Conservation (phyloP, 192 early-diverging fungal genomes). For the Backusella luteola region DNA sequence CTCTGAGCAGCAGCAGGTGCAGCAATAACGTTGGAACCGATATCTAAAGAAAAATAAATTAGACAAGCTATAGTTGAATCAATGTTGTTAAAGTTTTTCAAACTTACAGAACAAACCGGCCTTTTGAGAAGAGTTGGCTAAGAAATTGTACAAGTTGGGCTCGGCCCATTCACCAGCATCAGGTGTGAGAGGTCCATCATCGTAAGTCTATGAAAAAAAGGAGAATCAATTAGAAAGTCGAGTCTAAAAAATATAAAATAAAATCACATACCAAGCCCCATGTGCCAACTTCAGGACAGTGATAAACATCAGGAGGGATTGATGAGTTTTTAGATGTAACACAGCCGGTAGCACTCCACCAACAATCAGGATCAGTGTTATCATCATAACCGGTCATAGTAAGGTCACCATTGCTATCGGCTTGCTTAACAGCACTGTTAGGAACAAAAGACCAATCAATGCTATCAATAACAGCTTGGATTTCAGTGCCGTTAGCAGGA, state of each 20-base stretch:
- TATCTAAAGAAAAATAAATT: slow-evolving; percentile 25
- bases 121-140: slow-evolving; percentile 41
- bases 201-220: slow-evolving; percentile 15
- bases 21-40: slow-evolving; percentile 40
- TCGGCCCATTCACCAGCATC: slow-evolving; percentile 30
- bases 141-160: slow-evolving; percentile 38
- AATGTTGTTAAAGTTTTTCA: slow-evolving; percentile 16
- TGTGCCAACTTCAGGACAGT: slow-evolving; percentile 30
- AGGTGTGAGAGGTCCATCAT: slow-evolving; percentile 37
- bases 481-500: slow-evolving; percentile 35
- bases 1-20: slow-evolving; percentile 36
- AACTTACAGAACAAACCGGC: slow-evolving; percentile 36
- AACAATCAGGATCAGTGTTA: slow-evolving; percentile 32
- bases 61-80: neutral
- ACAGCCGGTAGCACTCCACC: slow-evolving; percentile 35
- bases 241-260: neutral
- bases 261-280: slow-evolving; percentile 23
- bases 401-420: slow-evolving; percentile 32
- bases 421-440: slow-evolving; percentile 16
- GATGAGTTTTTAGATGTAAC: slow-evolving; percentile 23
- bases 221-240: neutral
- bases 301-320: slow-evolving; percentile 35
- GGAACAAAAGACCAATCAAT: slow-evolving; percentile 41
- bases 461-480: slow-evolving; percentile 24
- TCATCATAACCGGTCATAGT: slow-evolving; percentile 31